Conservation (phyloP, 257 asterid species). For the Solanum peruvianum region DNA sequence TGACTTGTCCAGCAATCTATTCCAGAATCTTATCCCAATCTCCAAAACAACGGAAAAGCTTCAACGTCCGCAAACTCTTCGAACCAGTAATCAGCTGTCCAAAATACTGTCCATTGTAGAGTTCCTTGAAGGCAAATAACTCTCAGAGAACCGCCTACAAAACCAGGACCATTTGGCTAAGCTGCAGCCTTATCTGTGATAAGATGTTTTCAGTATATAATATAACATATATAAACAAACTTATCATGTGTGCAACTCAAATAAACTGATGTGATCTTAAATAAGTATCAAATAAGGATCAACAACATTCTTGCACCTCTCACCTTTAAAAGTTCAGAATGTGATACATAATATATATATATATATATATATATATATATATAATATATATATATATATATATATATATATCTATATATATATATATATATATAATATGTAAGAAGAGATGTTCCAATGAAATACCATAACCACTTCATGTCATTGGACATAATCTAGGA, state of each 20-base stretch:
- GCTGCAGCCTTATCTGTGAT: constrained; percentile 37
- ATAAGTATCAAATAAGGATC: too few relatives aligned
- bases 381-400: too few relatives aligned
- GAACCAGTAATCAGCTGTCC: constrained; percentile 61
- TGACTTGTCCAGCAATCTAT: constrained; percentile 21
- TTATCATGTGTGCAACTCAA: too few relatives aligned
- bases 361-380: too few relatives aligned
- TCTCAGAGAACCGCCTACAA: constrained; percentile 28
- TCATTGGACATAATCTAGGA: neutral
- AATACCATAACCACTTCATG: neutral
- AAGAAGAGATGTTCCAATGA: neutral
- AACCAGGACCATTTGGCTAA: constrained; percentile 43
- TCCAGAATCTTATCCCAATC: constrained; percentile 79
- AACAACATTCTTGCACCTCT: too few relatives aligned
- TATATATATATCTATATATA: too few relatives aligned
- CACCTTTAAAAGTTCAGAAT: too few relatives aligned
- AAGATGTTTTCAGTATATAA: too few relatives aligned
- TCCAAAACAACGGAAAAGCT: constrained; percentile 71
- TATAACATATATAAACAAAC: too few relatives aligned
- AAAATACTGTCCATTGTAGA: constrained; percentile 68
- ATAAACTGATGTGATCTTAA: too few relatives aligned
- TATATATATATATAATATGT: too few relatives aligned
- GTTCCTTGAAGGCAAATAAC: constrained; percentile 60
- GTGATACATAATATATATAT: too few relatives aligned
- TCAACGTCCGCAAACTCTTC: constrained; percentile 45